Evolutionary conservation across 148 eudicot genomes (phyloP).

Genomic region (Simmondsia chinensis): DNA sequence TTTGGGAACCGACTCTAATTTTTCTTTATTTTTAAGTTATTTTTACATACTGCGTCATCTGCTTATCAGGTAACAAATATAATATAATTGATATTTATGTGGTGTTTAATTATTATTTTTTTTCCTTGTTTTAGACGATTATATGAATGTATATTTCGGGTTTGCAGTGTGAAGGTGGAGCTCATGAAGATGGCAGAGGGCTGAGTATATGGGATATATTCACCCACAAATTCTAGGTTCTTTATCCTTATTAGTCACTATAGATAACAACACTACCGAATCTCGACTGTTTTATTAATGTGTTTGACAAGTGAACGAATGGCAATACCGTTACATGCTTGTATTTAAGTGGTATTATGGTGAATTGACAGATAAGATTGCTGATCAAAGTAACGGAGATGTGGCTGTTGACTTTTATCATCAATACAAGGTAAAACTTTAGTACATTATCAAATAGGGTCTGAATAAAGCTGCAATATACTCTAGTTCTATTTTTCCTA

Average conservation of each 20-base stretch:
- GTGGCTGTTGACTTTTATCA: conserved; percentile 40
- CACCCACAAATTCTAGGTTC: conserved; percentile 17
- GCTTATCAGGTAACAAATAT: conserved; percentile 24
- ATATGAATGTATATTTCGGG: neutral
- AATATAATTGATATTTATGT: no score
- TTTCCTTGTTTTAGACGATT: no score
- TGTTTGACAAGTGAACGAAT: no score
- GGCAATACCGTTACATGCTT: no score
- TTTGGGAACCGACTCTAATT: no score
- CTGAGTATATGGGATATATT: conserved; percentile 15
- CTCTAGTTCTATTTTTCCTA: neutral
- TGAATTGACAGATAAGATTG: conserved; percentile 16
- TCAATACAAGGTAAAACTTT: conserved; percentile 34
- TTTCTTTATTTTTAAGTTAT: no score
- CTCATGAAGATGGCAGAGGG: conserved; percentile 10
- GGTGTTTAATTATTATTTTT: neutral
- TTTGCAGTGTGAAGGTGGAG: conserved; percentile 16
- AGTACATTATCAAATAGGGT: neutral
- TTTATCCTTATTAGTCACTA: no score
- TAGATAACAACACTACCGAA: no score
- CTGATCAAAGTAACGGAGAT: conserved; percentile 30
- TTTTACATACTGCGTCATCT: conserved; percentile 31
- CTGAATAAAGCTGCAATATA: neutral
- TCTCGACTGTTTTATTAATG: no score
- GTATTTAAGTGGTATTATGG: neutral